Evolutionary conservation across 106 monocot genomes (phyloP), one percentile per base, ranked within the genome.

Genomic region (Allium fistulosum): DNA sequence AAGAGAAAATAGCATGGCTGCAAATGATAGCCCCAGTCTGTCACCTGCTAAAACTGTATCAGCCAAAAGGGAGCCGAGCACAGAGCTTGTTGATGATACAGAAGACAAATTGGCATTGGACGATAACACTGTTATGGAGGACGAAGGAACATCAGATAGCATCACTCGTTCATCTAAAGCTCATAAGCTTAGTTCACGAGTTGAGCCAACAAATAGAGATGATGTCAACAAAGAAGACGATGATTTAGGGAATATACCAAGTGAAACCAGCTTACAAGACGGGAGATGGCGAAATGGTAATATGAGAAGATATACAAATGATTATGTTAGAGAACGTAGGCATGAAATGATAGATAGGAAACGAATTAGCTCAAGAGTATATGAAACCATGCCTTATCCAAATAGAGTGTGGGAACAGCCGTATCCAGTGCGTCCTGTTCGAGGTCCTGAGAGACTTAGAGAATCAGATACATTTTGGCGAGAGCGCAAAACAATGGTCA

Each of bases 391-490:
- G 47, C 65, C 81, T 73, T 72, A 84, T 71, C 61, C 63, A 28
- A 71, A 77, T 10, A 75, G 66, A 68, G 82, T 80, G 51, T 61
- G 71, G 65, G 80, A 88, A 61, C 22, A 22, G 22, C 48, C 76
- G 51, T 65, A 59, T 72, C 48, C 75, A 49, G 48, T 37, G 64
- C 76, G 84, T 53, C 59, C 72, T 70, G 18, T 57, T 55, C 77
- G 75, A 47, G 81, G 51, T 70, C 77, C 73, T 77, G 94, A 90
- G 62, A 87, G 78, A 75, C 46, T 62, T 8, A 85, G 67, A 55
- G 92, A 92, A 49, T 68, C 69, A 58, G 79, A 74, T 63, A 9
- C 71, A n/a, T 45, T 59, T 74, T 69, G 80, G 75, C 22, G 22
- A 22, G 22, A 22, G 63, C 70, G 62, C 72, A 92, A 85, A 59